Evolutionary conservation across 1,284 basidiomycete genomes (phyloP).

Genomic region (Moniliophthora roreri): DNA sequence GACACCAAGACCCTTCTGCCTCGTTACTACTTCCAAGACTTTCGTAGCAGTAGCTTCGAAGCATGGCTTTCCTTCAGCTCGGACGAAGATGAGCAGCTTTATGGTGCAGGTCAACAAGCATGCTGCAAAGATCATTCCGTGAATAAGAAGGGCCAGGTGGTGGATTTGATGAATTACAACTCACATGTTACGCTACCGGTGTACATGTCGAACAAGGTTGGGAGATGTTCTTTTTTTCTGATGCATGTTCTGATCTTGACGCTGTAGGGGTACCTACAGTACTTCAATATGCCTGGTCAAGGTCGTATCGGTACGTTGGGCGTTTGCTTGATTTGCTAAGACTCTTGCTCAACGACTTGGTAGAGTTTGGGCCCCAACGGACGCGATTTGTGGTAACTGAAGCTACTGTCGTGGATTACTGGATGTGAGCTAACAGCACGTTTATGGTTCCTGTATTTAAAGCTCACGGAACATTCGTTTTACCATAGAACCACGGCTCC

Average conservation of each 20-base stretch:
- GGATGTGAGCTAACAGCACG: slow-evolving; percentile 30
- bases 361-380: slow-evolving; percentile 36
- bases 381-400: slow-evolving; percentile 38
- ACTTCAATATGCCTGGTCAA: slow-evolving; percentile 42
- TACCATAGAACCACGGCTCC: slow-evolving; percentile 33
- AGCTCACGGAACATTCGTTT: not conserved
- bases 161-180: slow-evolving; percentile 41
- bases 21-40: slow-evolving; percentile 37
- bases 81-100: slow-evolving; percentile 36
- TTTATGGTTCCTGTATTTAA: not conserved
- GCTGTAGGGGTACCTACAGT: slow-evolving; percentile 38
- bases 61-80: slow-evolving; percentile 36
- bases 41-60: slow-evolving; percentile 32
- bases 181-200: slow-evolving; percentile 40
- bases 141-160: slow-evolving; percentile 42
- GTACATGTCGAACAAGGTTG: slow-evolving; percentile 40
- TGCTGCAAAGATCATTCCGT: slow-evolving; percentile 41
- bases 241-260: not conserved
- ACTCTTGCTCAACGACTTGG: not conserved
- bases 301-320: slow-evolving; percentile 31
- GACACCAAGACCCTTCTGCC: slow-evolving; percentile 36
- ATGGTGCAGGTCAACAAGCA: slow-evolving; percentile 39
- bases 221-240: not conserved
- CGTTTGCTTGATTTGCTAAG: not conserved
- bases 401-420: slow-evolving; percentile 41